Conservation (phyloP, 2,329 filamentous ascomycete genomes). For the Fusarium sp. region DNA sequence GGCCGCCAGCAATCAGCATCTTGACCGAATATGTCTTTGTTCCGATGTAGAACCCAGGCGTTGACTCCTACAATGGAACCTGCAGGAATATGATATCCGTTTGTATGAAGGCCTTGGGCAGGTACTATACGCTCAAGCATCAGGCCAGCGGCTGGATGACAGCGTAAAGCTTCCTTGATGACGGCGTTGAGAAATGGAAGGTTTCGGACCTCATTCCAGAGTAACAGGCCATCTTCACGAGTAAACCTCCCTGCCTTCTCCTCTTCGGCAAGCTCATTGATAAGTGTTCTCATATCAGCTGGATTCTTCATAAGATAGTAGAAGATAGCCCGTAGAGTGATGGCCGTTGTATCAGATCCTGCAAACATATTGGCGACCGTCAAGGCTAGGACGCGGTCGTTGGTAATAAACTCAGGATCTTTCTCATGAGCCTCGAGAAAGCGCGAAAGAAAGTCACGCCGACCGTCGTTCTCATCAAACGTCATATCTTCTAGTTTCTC, state of each 20-base stretch:
- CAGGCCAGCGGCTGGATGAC: slow-evolving; percentile 79
- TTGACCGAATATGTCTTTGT: slow-evolving; percentile 73
- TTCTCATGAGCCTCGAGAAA: slow-evolving; percentile 26
- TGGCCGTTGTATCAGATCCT: slow-evolving; percentile 35
- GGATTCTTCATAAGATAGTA: slow-evolving; percentile 29
- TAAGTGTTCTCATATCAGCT: slow-evolving; percentile 61
- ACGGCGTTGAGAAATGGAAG: slow-evolving; percentile 81
- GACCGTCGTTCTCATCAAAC: neutral
- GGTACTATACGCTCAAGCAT: slow-evolving; percentile 80
- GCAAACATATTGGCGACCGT: slow-evolving; percentile 39
- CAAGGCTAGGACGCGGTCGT: slow-evolving; percentile 22
- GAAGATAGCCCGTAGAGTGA: slow-evolving; percentile 24
- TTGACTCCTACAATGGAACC: slow-evolving; percentile 81
- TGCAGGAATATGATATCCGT: slow-evolving; percentile 70
- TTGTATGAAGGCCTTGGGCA: slow-evolving; percentile 69
- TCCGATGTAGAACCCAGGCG: slow-evolving; percentile 79
- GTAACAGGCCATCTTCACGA: slow-evolving; percentile 68
- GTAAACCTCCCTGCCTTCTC: slow-evolving; percentile 63
- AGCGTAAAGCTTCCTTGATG: slow-evolving; percentile 80
- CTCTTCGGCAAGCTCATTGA: slow-evolving; percentile 71
- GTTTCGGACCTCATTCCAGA: slow-evolving; percentile 75
- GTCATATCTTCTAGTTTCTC: neutral
- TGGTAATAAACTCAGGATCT: slow-evolving; percentile 26
- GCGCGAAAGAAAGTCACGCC: slow-evolving; percentile 23
- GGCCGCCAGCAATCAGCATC: slow-evolving; percentile 72